These are phyloP conservation scores for Cyclotella sp. DNA, from an alignment of 108 stramenopile genomes.

Conservation along the genomic window DNA sequence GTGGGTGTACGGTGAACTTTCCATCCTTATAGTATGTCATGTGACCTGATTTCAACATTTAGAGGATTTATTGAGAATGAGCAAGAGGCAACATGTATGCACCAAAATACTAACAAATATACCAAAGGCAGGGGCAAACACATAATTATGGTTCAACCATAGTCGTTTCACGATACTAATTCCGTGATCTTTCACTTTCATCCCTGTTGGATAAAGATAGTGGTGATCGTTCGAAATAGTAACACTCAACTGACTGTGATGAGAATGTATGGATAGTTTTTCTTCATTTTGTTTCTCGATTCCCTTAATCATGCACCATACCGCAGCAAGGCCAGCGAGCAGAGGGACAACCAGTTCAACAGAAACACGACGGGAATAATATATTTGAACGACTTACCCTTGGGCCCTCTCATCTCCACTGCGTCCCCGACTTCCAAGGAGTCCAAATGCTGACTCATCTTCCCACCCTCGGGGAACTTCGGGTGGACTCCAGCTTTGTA, in stretches of 20 bases:
- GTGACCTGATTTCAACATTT: conserved; percentile 53
- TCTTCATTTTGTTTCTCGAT: conserved; percentile 24
- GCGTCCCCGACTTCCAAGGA: conserved; percentile 89
- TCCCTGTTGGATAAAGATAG: conserved; percentile 31
- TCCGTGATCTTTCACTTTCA: conserved; percentile 3
- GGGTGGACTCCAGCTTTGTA: conserved; percentile 91
- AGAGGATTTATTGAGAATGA: background rate
- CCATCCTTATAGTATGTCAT: conserved; percentile 77
- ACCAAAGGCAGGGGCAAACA: background rate
- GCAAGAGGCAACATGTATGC: background rate
- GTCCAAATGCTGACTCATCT: conserved; percentile 97
- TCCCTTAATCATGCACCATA: background rate
- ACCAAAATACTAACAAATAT: background rate
- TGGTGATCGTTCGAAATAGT: background rate
- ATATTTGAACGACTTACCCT: conserved; percentile 46
- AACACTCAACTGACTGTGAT: conserved; percentile 47
- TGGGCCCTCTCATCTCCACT: conserved; percentile 86
- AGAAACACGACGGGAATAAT: background rate
- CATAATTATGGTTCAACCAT: conserved; percentile 35
- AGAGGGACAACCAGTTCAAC: background rate
- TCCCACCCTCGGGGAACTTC: conserved; percentile 96
- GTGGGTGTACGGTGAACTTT: conserved; percentile 67
- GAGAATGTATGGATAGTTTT: conserved; percentile 40
- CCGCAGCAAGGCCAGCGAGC: too few relatives aligned
- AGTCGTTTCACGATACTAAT: conserved; percentile 24